Evolutionary conservation across 2,329 filamentous ascomycete genomes (phyloP).

Genomic region (Teratosphaeria viscida): DNA sequence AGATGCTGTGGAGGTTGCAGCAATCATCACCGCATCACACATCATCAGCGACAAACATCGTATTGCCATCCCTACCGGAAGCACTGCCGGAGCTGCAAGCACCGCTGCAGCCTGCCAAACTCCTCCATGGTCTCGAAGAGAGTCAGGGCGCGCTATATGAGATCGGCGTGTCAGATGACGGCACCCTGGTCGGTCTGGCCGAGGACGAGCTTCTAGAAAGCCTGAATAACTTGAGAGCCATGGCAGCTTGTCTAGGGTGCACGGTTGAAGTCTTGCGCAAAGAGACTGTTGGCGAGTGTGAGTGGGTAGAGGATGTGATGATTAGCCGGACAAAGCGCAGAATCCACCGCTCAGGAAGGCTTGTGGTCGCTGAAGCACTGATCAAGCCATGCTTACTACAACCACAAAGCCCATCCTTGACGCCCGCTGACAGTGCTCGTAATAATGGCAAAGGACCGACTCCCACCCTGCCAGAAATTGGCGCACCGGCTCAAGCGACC

Average conservation of each 20-base stretch:
- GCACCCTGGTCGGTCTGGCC: conserved; percentile 76
- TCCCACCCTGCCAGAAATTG: neutral
- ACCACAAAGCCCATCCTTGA: conserved; percentile 9
- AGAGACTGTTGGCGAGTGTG: conserved; percentile 75
- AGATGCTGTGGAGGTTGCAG: conserved; percentile 86
- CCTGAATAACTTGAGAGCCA: conserved; percentile 69
- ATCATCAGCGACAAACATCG: conserved; percentile 62
- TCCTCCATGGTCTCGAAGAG: conserved; percentile 72
- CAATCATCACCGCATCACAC: conserved; percentile 89
- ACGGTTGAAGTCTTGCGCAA: conserved; percentile 69
- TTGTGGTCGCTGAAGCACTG: conserved; percentile 85
- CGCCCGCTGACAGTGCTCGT: neutral
- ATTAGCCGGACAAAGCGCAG: conserved; percentile 12
- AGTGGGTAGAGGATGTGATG: conserved; percentile 49
- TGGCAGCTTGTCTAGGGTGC: conserved; percentile 89
- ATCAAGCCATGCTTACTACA: conserved; percentile 56
- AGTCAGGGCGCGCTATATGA: conserved; percentile 91
- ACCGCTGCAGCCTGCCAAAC: conserved; percentile 42
- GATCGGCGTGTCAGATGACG: conserved; percentile 92
- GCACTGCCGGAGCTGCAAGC: conserved; percentile 49
- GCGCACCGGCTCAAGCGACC: conserved; percentile 25
- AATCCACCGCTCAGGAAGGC: conserved; percentile 39
- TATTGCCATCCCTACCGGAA: conserved; percentile 66
- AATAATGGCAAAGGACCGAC: conserved; percentile 3
- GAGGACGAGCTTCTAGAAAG: conserved; percentile 90